Conservation (phyloP, 2,329 filamentous ascomycete genomes). For the Huntiella decipiens region DNA sequence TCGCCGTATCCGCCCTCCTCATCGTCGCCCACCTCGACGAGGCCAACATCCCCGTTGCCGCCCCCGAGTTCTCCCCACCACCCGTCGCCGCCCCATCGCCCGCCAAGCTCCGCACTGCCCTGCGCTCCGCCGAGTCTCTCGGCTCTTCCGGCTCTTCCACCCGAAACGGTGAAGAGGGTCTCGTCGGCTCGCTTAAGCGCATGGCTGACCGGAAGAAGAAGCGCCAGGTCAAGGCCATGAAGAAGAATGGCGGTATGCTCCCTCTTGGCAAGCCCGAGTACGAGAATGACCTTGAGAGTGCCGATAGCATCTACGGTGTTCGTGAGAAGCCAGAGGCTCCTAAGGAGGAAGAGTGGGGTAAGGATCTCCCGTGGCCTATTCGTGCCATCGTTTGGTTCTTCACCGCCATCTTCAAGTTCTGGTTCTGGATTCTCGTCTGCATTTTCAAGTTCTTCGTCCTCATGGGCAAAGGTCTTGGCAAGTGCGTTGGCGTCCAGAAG, state of each 20-base stretch:
- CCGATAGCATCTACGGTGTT: conserved; percentile 26
- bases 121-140: not conserved
- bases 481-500: conserved; percentile 23
- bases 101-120: conserved; percentile 5
- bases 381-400: conserved; percentile 31
- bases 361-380: conserved; percentile 25
- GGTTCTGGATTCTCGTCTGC: conserved; percentile 39
- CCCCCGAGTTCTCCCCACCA: conserved; percentile 25
- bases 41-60: conserved; percentile 20
- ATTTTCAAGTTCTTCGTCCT: conserved; percentile 32
- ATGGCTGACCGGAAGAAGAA: conserved; percentile 14
- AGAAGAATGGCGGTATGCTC: conserved; percentile 1
- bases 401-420: conserved; percentile 34
- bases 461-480: conserved; percentile 31
- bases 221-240: conserved; percentile 17
- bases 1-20: conserved; percentile 39
- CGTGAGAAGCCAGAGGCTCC: conserved; percentile 19
- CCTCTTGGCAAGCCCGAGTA: conserved; percentile 28
- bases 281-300: conserved; percentile 45
- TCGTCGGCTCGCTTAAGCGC: conserved; percentile 8
- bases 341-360: conserved; percentile 15
- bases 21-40: conserved; percentile 40
- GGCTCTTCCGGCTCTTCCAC: not conserved
- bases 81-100: conserved; percentile 1
- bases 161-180: conserved; percentile 8